phyloP scores from a whole-genome alignment of 2,329 filamentous ascomycete genomes.

The Exophiala sideris region DNA sequence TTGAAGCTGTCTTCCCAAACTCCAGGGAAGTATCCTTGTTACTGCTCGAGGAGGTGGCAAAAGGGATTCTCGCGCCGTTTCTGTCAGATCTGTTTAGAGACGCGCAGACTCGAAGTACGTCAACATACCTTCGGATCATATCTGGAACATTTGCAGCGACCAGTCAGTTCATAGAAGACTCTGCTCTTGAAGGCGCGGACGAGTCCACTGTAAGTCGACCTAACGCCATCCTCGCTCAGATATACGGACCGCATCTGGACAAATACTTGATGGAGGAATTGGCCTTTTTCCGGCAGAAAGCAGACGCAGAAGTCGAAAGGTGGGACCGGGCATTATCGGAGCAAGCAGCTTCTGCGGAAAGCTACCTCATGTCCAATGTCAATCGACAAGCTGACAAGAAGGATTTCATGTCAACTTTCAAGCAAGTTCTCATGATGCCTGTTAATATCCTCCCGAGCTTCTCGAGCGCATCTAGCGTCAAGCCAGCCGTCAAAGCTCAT shows the following conservation, averaged over 20 bases:
- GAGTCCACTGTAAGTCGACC: conserved; percentile 62
- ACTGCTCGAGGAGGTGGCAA: conserved; percentile 76
- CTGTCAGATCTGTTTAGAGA: conserved; percentile 82
- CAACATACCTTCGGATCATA: conserved; percentile 78
- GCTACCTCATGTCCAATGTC: conserved; percentile 92
- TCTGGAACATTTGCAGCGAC: conserved; percentile 86
- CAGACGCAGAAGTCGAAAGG: conserved; percentile 69
- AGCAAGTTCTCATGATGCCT: conserved; percentile 98
- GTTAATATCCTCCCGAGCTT: conserved; percentile 81
- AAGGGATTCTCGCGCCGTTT: conserved; percentile 82
- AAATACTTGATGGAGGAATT: conserved; percentile 89
- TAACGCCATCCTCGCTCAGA: conserved; percentile 63
- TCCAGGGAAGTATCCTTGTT: conserved; percentile 68
- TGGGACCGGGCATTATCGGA: conserved; percentile 94
- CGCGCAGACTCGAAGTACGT: conserved; percentile 69
- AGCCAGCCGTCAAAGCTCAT: conserved; percentile 29
- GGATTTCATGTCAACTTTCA: conserved; percentile 94
- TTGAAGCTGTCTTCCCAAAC: conserved; percentile 77
- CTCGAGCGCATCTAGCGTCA: conserved; percentile 48
- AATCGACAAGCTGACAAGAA: conserved; percentile 94
- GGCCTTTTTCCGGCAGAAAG: conserved; percentile 74
- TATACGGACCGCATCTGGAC: conserved; percentile 92
- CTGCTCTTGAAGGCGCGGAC: conserved; percentile 61
- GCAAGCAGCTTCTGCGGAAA: conserved; percentile 85
- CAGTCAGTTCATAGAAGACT: conserved; percentile 68